Base-by-base conservation (phyloP, 352 stramenopile genomes). In the Pythium coloratum region DNA sequence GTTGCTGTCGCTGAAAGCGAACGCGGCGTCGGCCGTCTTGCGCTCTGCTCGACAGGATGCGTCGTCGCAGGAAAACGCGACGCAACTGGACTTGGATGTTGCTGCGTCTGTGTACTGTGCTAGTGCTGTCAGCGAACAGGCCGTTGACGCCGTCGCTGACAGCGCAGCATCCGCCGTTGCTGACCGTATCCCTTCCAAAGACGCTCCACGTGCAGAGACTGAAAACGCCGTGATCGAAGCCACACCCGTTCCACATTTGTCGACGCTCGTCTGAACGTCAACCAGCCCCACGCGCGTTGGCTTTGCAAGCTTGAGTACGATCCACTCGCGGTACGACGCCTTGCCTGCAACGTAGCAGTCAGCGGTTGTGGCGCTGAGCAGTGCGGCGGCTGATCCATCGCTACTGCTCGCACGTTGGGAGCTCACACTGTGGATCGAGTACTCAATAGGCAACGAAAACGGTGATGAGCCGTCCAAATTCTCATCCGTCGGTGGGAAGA, bases 391-490 rank as follows among this genome's bases (percentile, higher is more conserved):
- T 26, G 83, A 86, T 0, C 80, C 83, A 16, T 62, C n/a, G 14
- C 81, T 81, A 16, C 53, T 70, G 1, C 30, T 47, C 2, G 73
- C 53, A 1, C 70, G 42, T 56, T 92, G 80, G 0, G 85, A 91
- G 54, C 85, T 94, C 1, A 78, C 71, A 33, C 82, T 90, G 47
- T 91, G 78, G 26, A 94, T 83, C 8, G 64, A 74, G 59, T 86
- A 91, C 5, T 72, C n/a, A 8, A 94, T 67, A 0, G 79, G 74
- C 5, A 76, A 7, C 1, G 70, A 55, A n/a, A 75, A 75, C 3
- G 61, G 51, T 1, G 53, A 36, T 3, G 69, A 53, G 9, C 28
- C 42, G 2, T 51, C 16, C 0, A 38, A 0, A 9, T 47, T 58
- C 9, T 70, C 62, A 38, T 80, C 74, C 3, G 74, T 78, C 10